Evolutionary conservation across 768 basidiomycete genomes (phyloP).

Genomic region (Trametes cubensis): DNA sequence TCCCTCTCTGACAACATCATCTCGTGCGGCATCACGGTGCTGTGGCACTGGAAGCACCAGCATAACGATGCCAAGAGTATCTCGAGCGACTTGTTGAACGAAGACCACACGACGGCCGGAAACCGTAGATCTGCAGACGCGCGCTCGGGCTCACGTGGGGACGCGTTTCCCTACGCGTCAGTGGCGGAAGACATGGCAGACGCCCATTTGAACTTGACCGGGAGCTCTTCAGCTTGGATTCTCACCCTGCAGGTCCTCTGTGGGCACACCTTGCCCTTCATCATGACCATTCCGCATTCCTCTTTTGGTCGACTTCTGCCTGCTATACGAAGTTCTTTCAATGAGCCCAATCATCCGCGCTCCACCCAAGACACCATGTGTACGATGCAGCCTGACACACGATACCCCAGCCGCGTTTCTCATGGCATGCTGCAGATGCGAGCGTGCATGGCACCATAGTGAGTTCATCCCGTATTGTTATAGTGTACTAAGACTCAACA

Average conservation of each 20-base stretch:
- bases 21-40: neutral
- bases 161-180: neutral
- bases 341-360: constrained; percentile 1
- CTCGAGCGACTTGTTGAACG: neutral
- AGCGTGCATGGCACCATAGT: constrained; percentile 27
- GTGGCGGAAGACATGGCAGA: constrained; percentile 1
- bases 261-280: no score
- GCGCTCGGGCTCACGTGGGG: neutral
- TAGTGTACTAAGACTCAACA: neutral
- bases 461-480: neutral
- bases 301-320: no score
- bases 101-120: neutral
- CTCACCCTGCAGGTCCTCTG: neutral
- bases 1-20: neutral
- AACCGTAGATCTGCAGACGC: neutral
- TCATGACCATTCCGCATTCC: no score
- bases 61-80: no score
- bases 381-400: constrained; percentile 18
- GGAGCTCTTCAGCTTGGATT: no score
- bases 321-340: no score
- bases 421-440: constrained; percentile 21
- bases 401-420: constrained; percentile 20
- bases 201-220: neutral
- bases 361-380: constrained; percentile 8
- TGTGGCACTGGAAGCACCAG: no score